A percentile compares a stretch with the other conserved stretches of the same genome.
phyloP scores from a whole-genome alignment of 805 yeast genomes.

The Ogataea degrootiae region DNA sequence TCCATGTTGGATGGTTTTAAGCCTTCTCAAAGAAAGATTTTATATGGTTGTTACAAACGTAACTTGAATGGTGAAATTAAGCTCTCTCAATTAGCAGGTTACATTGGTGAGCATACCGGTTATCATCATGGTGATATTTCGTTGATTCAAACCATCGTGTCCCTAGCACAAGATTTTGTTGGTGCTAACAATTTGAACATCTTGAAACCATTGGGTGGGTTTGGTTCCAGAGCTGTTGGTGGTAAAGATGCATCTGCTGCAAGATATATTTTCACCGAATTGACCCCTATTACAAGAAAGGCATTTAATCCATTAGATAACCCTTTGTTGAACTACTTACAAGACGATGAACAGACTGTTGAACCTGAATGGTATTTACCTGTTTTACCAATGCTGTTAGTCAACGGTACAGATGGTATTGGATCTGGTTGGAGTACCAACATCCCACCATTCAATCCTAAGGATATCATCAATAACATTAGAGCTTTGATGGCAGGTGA shows the following conservation, averaged over 20 bases:
- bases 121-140: conserved; percentile 96
- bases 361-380: conserved; percentile 97
- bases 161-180: conserved; percentile 90
- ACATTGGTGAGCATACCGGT: conserved; percentile 81
- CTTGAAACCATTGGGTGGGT: conserved; percentile 87
- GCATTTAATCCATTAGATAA: conserved; percentile 79
- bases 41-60: conserved; percentile 82
- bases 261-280: conserved; percentile 89
- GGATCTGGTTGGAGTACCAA: conserved; percentile 99
- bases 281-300: conserved; percentile 67
- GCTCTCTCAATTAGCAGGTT: conserved; percentile 88
- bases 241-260: conserved; percentile 99
- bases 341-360: conserved; percentile 89
- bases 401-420: conserved; percentile 96
- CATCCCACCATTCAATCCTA: conserved; percentile 86
- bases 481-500: conserved; percentile 69
- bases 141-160: conserved; percentile 83
- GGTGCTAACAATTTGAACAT: conserved; percentile 88
- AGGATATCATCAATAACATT: conserved; percentile 72
- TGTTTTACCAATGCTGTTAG: conserved; percentile 88
- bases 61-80: conserved; percentile 74
- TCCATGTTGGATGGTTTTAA: conserved; percentile 91
- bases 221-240: conserved; percentile 94
- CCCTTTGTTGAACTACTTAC: conserved; percentile 69
- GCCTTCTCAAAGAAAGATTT: conserved; percentile 94